Evolutionary conservation across 2,329 filamentous ascomycete species (phyloP).

Genomic region (Monilinia fructigena): DNA sequence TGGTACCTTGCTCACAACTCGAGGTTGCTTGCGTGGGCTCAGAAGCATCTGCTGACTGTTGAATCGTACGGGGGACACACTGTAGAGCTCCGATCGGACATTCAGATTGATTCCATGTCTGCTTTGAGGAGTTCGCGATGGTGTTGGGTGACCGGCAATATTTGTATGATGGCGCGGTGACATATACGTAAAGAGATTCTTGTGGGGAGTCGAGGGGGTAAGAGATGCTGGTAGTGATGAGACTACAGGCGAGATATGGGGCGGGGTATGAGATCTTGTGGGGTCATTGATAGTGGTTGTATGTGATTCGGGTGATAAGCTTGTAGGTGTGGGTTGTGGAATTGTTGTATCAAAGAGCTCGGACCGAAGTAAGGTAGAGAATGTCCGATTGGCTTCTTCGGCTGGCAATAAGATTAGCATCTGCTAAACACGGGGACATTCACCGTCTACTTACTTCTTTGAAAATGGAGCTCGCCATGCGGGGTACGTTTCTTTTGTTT

Average conservation of each 20-base stretch:
- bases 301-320: slow-evolving; percentile 59
- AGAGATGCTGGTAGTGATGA: slow-evolving; percentile 68
- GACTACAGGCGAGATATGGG: slow-evolving; percentile 56
- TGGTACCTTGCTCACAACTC: slow-evolving; percentile 91
- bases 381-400: slow-evolving; percentile 93
- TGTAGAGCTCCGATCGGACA: slow-evolving; percentile 89
- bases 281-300: slow-evolving; percentile 61
- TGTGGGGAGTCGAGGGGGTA: slow-evolving; percentile 93
- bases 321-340: slow-evolving; percentile 71
- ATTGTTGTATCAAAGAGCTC: slow-evolving; percentile 92
- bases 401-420: slow-evolving; percentile 48
- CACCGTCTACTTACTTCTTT: slow-evolving; percentile 66
- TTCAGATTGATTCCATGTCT: slow-evolving; percentile 87
- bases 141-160: slow-evolving; percentile 79
- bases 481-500: slow-evolving; percentile 80
- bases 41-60: slow-evolving; percentile 92
- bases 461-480: slow-evolving; percentile 89
- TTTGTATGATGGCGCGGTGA: slow-evolving; percentile 67
- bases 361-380: slow-evolving; percentile 79
- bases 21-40: slow-evolving; percentile 81
- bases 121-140: slow-evolving; percentile 84
- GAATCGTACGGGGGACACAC: slow-evolving; percentile 87
- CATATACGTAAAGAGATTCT: slow-evolving; percentile 93
- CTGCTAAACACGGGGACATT: neutral
- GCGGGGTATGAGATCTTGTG: slow-evolving; percentile 77